A percentile compares a stretch with the other conserved stretches of the same genome.
phyloP scores from a whole-genome alignment of 441 rosid genomes.

The Erodium trifolium region DNA sequence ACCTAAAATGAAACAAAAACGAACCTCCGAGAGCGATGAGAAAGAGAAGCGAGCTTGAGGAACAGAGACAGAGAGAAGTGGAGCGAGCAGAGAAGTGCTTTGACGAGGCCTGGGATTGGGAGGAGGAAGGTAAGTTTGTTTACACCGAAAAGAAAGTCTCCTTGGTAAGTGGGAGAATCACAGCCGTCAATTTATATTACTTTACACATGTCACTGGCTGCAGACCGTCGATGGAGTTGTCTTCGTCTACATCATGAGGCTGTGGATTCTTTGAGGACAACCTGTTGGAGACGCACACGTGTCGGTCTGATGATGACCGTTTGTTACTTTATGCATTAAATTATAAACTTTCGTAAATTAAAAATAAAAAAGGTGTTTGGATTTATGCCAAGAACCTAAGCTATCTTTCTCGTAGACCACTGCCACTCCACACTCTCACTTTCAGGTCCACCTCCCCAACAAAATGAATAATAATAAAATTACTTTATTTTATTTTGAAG shows the following conservation, averaged over 20 bases:
- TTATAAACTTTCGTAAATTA: neutral
- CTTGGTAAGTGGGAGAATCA: conserved; percentile 10
- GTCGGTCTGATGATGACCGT: neutral
- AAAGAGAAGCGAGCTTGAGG: neutral
- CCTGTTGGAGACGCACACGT: conserved; percentile 9
- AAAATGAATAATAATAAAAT: neutral
- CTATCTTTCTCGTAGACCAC: neutral
- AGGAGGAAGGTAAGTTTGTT: conserved; percentile 6
- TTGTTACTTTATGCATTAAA: neutral
- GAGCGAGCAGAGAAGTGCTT: neutral
- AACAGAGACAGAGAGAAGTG: conserved; percentile 2
- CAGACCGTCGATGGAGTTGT: neutral
- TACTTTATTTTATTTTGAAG: neutral
- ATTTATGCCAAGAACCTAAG: neutral
- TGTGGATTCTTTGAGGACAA: neutral
- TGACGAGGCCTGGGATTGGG: neutral
- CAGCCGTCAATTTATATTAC: conserved; percentile 6
- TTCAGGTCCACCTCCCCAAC: neutral
- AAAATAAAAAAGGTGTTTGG: neutral
- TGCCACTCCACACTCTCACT: neutral
- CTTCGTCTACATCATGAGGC: conserved; percentile 5
- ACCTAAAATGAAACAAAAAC: neutral
- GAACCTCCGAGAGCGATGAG: conserved; percentile 16
- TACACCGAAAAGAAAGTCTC: neutral
- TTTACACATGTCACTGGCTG: conserved; percentile 6